Evolutionary conservation across 1,284 basidiomycete genomes (phyloP).

Genomic region (Heterobasidion occidentale): DNA sequence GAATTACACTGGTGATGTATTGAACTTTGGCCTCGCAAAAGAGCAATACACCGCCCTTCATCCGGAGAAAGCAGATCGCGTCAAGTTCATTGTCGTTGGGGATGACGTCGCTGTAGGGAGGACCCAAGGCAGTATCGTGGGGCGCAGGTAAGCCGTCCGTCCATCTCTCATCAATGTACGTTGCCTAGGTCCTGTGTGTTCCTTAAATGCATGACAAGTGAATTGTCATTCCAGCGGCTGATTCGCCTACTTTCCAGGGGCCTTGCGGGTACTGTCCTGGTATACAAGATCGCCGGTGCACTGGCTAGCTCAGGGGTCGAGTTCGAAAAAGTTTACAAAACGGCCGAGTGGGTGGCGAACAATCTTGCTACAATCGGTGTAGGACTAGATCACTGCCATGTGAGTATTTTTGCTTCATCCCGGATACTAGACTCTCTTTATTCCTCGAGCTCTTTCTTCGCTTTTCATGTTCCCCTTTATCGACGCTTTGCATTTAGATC

Average conservation of each 20-base stretch:
- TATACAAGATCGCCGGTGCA: slow-evolving; percentile 90
- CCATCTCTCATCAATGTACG: not conserved
- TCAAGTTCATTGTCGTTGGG: slow-evolving; percentile 82
- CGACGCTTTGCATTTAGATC: not conserved
- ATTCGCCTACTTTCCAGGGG: slow-evolving; percentile 39
- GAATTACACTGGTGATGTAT: slow-evolving; percentile 85
- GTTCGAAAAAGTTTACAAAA: slow-evolving; percentile 67
- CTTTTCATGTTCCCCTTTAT: not conserved
- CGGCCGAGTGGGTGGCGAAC: slow-evolving; percentile 63
- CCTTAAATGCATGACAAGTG: too few relatives aligned
- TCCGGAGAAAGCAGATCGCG: slow-evolving; percentile 55
- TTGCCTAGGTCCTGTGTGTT: too few relatives aligned
- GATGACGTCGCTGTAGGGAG: slow-evolving; percentile 89
- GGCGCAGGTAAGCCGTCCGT: slow-evolving; percentile 46
- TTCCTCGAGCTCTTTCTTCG: too few relatives aligned
- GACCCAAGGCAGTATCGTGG: slow-evolving; percentile 74
- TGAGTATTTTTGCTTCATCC: slow-evolving; percentile 22
- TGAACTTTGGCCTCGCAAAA: slow-evolving; percentile 90
- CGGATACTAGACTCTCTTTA: not conserved
- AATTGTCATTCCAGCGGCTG: too few relatives aligned
- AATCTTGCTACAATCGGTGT: slow-evolving; percentile 80
- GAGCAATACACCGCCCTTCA: slow-evolving; percentile 76
- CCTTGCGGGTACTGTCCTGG: slow-evolving; percentile 82
- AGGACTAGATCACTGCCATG: slow-evolving; percentile 90
- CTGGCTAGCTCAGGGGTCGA: slow-evolving; percentile 64